These are phyloP conservation scores for Cutaneotrichosporon sp. DNA, from an alignment of 1,284 basidiomycete species.

Conservation along the genomic window DNA sequence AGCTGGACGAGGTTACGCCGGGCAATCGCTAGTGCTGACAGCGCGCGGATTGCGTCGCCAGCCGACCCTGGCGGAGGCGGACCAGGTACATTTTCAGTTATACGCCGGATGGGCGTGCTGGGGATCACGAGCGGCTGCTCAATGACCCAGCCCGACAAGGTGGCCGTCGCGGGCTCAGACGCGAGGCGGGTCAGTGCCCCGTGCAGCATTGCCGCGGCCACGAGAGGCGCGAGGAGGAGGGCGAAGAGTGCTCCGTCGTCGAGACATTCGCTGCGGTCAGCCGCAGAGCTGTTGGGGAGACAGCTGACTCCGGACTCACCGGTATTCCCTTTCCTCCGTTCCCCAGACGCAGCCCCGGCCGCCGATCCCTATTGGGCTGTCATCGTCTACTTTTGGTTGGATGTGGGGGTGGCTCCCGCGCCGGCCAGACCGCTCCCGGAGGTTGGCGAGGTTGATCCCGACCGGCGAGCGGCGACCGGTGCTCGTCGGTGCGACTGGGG, in stretches of 20 bases:
- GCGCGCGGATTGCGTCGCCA: constrained; percentile 51
- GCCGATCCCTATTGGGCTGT: constrained; percentile 23
- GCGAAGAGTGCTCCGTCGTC: constrained; percentile 82
- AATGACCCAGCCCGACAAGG: constrained; percentile 67
- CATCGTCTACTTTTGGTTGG: constrained; percentile 17
- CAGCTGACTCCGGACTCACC: constrained; percentile 4
- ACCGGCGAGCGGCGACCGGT: neutral
- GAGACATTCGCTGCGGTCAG: constrained; percentile 58
- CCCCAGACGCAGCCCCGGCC: constrained; percentile 45
- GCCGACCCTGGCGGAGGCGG: neutral
- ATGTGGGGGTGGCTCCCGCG: constrained; percentile 6
- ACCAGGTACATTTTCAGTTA: constrained; percentile 31
- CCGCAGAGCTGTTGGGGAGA: too few relatives aligned
- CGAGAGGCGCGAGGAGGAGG: constrained; percentile 68
- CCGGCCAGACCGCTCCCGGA: neutral
- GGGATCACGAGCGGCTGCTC: constrained; percentile 57
- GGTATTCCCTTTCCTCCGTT: constrained; percentile 46
- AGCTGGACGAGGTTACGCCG: constrained; percentile 71
- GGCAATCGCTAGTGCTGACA: constrained; percentile 63
- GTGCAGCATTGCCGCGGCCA: constrained; percentile 60
- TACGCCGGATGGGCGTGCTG: constrained; percentile 35
- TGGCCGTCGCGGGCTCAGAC: constrained; percentile 30
- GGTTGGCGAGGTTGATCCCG: neutral
- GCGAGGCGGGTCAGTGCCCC: constrained; percentile 51
- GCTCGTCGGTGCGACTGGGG: neutral